Evolutionary conservation across 225 moss, liverwort and hornwort genomes (phyloP).

Genomic region (Polytrichum commune): DNA sequence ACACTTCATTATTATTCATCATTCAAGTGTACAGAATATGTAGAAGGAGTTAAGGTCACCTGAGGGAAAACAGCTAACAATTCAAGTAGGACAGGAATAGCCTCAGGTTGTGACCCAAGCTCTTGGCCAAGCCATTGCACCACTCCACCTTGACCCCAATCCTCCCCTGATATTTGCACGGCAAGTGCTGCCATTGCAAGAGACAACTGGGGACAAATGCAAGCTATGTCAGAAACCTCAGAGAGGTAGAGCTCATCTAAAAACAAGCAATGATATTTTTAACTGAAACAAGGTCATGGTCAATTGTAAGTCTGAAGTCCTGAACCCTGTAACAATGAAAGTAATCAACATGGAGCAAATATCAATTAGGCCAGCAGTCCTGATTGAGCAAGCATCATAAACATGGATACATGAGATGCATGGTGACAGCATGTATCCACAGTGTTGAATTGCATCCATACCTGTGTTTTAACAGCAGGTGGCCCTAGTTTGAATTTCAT

Average conservation of each 20-base stretch:
- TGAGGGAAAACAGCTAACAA: conserved; percentile 92
- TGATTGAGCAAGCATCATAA: too few relatives aligned
- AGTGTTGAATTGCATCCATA: conserved; percentile 13
- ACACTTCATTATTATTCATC: too few relatives aligned
- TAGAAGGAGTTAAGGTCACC: conserved; percentile 39
- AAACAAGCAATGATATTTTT: neutral
- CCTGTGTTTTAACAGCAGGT: conserved; percentile 86
- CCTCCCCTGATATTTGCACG: conserved; percentile 80
- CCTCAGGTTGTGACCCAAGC: conserved; percentile 72
- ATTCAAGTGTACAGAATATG: conserved; percentile 1
- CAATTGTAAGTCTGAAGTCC: too few relatives aligned
- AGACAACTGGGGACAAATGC: conserved; percentile 65
- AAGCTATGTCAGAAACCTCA: conserved; percentile 11
- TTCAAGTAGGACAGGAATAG: conserved; percentile 83
- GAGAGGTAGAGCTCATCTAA: neutral
- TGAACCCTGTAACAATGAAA: too few relatives aligned
- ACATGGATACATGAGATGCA: too few relatives aligned
- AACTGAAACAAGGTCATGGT: too few relatives aligned
- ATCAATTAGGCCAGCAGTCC: too few relatives aligned
- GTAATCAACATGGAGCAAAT: too few relatives aligned
- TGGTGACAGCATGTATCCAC: too few relatives aligned
- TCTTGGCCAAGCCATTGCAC: conserved; percentile 91
- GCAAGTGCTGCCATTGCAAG: conserved; percentile 95
- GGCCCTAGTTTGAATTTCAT: conserved; percentile 90
- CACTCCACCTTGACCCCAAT: conserved; percentile 86